These are phyloP conservation scores for Papiliotrema terrestris DNA, from an alignment of 1,284 basidiomycete genomes.

Conservation along the genomic window DNA sequence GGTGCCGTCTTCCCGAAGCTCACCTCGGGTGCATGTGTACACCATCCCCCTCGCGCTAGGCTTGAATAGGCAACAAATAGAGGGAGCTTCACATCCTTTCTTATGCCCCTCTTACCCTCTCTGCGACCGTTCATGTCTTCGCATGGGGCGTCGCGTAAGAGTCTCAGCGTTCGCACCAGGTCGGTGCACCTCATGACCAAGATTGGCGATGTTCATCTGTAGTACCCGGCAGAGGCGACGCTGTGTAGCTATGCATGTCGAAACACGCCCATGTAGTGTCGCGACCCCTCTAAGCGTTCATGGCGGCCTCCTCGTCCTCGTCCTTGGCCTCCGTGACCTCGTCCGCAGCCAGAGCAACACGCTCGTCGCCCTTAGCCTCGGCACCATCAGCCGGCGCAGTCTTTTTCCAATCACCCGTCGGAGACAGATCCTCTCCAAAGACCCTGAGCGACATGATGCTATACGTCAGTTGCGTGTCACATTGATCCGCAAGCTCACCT, in stretches of 20 bases:
- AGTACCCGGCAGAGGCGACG: neutral
- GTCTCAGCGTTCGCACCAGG: too few species aligned
- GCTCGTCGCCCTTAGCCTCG: constrained; percentile 10
- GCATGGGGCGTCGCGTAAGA: too few species aligned
- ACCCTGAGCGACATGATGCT: constrained; percentile 43
- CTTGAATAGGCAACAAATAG: too few species aligned
- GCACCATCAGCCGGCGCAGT: constrained; percentile 4
- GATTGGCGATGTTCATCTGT: too few species aligned
- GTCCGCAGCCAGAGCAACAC: constrained; percentile 1
- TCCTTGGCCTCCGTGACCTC: neutral
- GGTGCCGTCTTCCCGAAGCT: too few species aligned
- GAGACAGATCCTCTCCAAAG: constrained; percentile 45
- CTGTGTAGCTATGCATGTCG: neutral
- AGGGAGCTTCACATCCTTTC: too few species aligned
- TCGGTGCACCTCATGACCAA: too few species aligned
- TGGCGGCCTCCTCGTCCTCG: neutral
- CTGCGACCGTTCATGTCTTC: too few species aligned
- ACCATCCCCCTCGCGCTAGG: too few species aligned
- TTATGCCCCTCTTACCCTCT: too few species aligned
- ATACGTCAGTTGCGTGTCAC: neutral
- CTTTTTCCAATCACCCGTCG: constrained; percentile 25
- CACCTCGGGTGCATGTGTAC: too few species aligned
- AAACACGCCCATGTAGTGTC: neutral
- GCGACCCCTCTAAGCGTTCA: neutral
- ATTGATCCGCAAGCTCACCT: constrained; percentile 54